A percentile compares a stretch with the other conserved stretches of the same genome.
Evolutionary conservation across 139 green algal genomes (phyloP).

Genomic region (Coelastrella sp.): DNA sequence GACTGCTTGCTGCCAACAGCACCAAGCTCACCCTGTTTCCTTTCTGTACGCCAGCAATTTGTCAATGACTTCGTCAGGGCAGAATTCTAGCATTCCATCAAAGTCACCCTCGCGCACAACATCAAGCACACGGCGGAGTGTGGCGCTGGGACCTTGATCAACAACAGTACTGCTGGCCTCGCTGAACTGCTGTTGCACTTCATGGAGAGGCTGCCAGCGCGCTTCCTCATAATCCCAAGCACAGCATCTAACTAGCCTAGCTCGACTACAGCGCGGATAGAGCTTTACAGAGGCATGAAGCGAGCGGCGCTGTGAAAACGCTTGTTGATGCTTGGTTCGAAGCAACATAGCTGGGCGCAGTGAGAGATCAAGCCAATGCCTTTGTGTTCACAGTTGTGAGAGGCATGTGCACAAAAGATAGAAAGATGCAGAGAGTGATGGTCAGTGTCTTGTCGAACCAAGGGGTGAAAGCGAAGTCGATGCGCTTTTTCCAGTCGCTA

Average conservation of each 20-base stretch:
- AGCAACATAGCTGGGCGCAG: too few relatives aligned
- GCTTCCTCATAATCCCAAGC: neutral
- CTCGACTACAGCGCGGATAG: too few relatives aligned
- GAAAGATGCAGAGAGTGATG: too few relatives aligned
- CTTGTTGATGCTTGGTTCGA: too few relatives aligned
- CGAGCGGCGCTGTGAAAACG: too few relatives aligned
- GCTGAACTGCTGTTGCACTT: neutral
- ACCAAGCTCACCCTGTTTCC: neutral
- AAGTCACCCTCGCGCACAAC: constrained; percentile 23
- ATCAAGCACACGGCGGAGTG: constrained; percentile 24
- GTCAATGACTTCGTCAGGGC: constrained; percentile 46
- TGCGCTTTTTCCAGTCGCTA: too few relatives aligned
- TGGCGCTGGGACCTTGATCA: neutral
- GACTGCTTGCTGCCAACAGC: neutral
- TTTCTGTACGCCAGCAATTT: constrained; percentile 24
- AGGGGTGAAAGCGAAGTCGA: too few relatives aligned
- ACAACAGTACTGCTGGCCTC: constrained; percentile 10
- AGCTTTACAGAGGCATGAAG: too few relatives aligned
- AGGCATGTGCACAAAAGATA: neutral
- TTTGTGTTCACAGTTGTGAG: neutral
- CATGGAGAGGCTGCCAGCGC: constrained; percentile 3
- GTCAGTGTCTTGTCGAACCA: too few relatives aligned
- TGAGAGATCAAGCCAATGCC: neutral
- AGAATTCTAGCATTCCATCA: constrained; percentile 47
- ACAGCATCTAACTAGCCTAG: neutral